A percentile compares a stretch with the other conserved stretches of the same genome.
phyloP scores from a whole-genome alignment of 2,329 filamentous ascomycete genomes.

The Aspergillus pseudoterreus region DNA sequence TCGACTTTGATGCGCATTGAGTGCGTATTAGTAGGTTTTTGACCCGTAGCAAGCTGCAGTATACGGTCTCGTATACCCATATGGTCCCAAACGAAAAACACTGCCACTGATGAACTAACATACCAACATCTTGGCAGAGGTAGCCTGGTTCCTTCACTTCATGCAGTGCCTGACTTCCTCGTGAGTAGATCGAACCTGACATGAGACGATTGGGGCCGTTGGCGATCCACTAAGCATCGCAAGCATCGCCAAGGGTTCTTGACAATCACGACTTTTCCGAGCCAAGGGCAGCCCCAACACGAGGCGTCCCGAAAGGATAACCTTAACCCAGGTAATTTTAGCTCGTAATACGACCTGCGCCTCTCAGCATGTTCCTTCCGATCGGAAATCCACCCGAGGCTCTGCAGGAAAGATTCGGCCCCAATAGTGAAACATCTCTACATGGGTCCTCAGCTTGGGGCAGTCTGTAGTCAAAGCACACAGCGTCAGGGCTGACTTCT shows the following conservation, averaged over 20 bases:
- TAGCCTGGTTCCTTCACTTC: neutral
- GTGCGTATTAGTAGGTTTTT: constrained; percentile 6
- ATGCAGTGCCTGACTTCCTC: neutral
- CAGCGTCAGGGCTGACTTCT: neutral
- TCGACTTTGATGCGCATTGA: constrained; percentile 4
- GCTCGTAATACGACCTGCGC: neutral
- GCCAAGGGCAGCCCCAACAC: constrained; percentile 1
- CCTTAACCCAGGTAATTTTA: constrained; percentile 1
- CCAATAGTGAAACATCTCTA: neutral
- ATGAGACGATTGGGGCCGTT: neutral
- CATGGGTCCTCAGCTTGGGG: neutral
- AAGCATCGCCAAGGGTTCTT: neutral
- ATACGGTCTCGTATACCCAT: no score
- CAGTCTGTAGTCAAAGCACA: neutral
- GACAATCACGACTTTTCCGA: neutral
- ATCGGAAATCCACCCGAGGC: neutral
- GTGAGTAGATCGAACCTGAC: neutral
- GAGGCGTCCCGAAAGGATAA: neutral
- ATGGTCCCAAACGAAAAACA: no score
- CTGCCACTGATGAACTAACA: neutral
- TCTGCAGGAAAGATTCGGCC: neutral
- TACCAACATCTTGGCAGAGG: neutral
- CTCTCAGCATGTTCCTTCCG: no score
- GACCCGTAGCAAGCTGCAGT: neutral
- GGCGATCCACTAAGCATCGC: neutral